Percentiles rank a stretch among this genome's conserved stretches.
phyloP scores from a whole-genome alignment of 23 red algal genomes.

The Cyanidiococcus yangmingshanensis region DNA sequence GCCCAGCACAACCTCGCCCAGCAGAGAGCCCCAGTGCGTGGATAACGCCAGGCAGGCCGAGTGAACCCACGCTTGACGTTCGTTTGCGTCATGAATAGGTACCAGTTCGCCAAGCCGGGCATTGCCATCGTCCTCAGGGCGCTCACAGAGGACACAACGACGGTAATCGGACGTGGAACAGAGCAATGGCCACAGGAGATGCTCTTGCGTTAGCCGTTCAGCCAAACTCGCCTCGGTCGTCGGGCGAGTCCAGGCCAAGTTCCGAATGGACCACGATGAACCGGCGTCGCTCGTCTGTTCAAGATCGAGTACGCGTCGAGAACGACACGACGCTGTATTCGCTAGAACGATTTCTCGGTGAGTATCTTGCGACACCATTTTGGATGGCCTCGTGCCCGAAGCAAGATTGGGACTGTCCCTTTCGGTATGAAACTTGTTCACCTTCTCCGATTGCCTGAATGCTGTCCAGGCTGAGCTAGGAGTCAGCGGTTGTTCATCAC shows the following conservation, averaged over 20 bases:
- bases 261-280: not conserved
- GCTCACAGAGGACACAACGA: not conserved
- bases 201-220: not conserved
- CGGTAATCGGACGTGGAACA: not conserved
- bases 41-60: not conserved
- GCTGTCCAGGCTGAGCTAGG: too few species aligned
- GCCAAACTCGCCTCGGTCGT: not conserved
- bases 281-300: not conserved
- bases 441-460: too few species aligned
- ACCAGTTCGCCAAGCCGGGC: not conserved
- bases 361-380: too few species aligned
- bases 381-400: too few species aligned
- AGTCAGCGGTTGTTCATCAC: too few species aligned
- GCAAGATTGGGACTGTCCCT: too few species aligned
- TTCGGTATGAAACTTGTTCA: too few species aligned
- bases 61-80: not conserved
- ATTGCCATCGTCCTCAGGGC: not conserved
- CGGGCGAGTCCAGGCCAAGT: not conserved
- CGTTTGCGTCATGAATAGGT: not conserved
- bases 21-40: not conserved
- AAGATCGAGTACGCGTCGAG: too few species aligned
- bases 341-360: too few species aligned
- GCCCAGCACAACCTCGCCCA: not conserved
- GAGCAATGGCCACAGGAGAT: not conserved
- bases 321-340: too few species aligned